Evolutionary conservation across 108 stramenopile genomes (phyloP).

Genomic region (Mediolabrus comicus): DNA sequence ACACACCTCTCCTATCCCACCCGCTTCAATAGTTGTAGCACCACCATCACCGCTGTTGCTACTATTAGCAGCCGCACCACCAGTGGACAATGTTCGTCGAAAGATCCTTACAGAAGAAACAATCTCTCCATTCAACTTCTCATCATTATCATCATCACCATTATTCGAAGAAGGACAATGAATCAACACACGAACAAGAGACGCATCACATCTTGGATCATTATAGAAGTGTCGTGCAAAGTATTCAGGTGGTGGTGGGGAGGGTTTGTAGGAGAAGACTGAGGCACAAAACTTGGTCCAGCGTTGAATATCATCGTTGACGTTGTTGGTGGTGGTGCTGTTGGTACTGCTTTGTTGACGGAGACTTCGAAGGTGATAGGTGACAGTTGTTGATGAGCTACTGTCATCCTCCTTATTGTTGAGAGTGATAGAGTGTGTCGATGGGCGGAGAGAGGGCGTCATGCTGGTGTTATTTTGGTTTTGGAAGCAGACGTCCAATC

Average conservation of each 20-base stretch:
- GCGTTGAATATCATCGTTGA: constrained; percentile 14
- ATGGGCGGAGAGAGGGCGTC: not conserved
- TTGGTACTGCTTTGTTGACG: not conserved
- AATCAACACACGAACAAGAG: constrained; percentile 52
- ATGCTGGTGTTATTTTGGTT: too few relatives aligned
- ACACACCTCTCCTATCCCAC: constrained; percentile 84
- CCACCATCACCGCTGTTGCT: not conserved
- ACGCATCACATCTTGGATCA: constrained; percentile 57
- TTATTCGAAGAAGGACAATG: not conserved
- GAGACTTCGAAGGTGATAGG: not conserved
- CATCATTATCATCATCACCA: not conserved
- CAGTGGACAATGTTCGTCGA: constrained; percentile 45
- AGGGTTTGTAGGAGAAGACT: constrained; percentile 68
- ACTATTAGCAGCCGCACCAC: not conserved
- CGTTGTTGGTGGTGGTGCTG: not conserved
- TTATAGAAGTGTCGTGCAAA: constrained; percentile 71
- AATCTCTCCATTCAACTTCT: constrained; percentile 30
- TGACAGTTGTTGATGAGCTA: not conserved
- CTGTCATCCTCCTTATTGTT: not conserved
- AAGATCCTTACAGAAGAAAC: constrained; percentile 72
- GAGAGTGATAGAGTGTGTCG: not conserved
- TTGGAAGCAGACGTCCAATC: too few relatives aligned
- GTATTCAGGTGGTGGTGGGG: constrained; percentile 60
- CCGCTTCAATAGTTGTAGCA: constrained; percentile 28
- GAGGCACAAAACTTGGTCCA: constrained; percentile 75